Evolutionary conservation across 2,329 filamentous ascomycete species (phyloP), one percentile per base, ranked within the genome.

Genomic region (Ophiobolus disseminans): DNA sequence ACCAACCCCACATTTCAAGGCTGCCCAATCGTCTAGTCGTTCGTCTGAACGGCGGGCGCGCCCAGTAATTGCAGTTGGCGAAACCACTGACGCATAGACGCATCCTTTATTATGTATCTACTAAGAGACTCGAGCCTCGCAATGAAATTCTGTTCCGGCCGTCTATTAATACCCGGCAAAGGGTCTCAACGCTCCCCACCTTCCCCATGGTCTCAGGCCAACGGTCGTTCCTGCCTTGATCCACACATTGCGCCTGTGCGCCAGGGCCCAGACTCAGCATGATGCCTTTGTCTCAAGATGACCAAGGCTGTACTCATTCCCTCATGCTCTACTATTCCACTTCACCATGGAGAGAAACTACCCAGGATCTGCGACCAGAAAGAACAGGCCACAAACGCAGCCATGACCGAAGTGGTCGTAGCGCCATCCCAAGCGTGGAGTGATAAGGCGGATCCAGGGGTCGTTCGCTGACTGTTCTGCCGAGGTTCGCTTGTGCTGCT

Each of bases 371-470:
- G 30, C n/a, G n/a, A n/a, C 30, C 30, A 3, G n/a, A 32, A 4
- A 3, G 30, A 14, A 14, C n/a, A 7, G n/a, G 30, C 9, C 30
- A 14, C 30, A 11, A 32, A 32, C 30, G 16, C 30, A 7, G 7
- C n/a, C n/a, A 3, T 14, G 30, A 16, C 50, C 43, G 7, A 28
- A 53, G 48, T 23, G 43, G 38, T 25, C 30, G 22, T 37, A 51
- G 48, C 28, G 44, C 20, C 48, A 3, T 20, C 30, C 7, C 23
- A 34, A 34, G 31, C 47, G 51, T 42, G 37, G 43, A 48, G 37
- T 45, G 53, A 56, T 50, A 53, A 50, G 45, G 50, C 46, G 40
- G 13, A 19, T 17, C 17, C 43, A 50, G 40, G 53, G 50, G 39
- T 48, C 34, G 30, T 6, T 26, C 6, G 23, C 23, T 26, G 23